Base-by-base conservation (phyloP, 202 grass and related monocot species). In the Musa balbisiana region DNA sequence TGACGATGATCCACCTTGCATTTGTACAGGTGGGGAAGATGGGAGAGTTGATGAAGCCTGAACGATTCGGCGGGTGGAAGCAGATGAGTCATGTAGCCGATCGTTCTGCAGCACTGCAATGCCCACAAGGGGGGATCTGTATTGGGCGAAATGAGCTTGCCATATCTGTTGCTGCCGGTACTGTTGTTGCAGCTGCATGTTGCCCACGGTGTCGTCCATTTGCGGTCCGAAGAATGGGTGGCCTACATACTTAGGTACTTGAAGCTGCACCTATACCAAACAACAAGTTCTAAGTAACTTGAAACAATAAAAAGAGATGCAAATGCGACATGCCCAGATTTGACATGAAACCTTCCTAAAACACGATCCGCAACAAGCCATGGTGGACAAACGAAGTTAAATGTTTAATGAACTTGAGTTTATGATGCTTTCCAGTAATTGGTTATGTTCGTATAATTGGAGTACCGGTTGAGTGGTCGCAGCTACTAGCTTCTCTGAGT, bases 241-340 rank as follows among this genome's bases (percentile, higher is more conserved):
- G 75, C 86, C 76, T 51, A 88, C 71, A 74, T 82, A 89, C 22
- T 84, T 86, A 3, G 84, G 82, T 77, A 84, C 67, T 67, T 82
- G 84, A 79, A 53, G 59, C 67, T 78, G 21, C 21, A 52, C 19
- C 75, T 26, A 11, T 3, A 53, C 22, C 43, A 65, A 67, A 67
- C 49, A 67, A 29, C 1, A 15, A 52, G 23, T 8, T 49, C 16
- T 52, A 52, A 53, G 17, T 52, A 43, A 43, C 33, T 43, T 43
- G 33, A 43, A 43, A 6, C 33, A 43, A 43, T 6, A 43, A 5
- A 43, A 43, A 43, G 33, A 43, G 33, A 43, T 43, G 33, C 4
- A 43, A 43, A 43, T 43, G 33, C 0, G 33, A 43, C 33, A 43
- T 43, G 33, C 33, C 4, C 33, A 43, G 33, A 43, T 43, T 43